Evolutionary conservation across 1,284 basidiomycete species (phyloP), one percentile per base, ranked within the genome.

Genomic region (Apiotrichum sp.): DNA sequence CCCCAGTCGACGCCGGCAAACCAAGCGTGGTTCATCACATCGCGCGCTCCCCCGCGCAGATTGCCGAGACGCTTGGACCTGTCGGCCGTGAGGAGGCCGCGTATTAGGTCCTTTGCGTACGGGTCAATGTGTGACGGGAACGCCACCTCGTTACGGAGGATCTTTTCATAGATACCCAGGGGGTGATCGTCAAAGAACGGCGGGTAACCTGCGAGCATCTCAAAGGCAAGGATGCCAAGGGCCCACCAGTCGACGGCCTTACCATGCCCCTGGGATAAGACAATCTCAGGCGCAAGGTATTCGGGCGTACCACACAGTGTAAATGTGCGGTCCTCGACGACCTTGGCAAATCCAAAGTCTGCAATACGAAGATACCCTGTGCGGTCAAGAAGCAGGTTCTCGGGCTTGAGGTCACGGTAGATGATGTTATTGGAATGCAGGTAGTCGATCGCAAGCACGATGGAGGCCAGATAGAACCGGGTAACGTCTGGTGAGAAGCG

Each of bases 241-340:
- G 79, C 78, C 78, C 78, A 80, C 77, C 77, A 80, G 62, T 80
- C 79, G 7, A 78, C 79, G 1, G 79, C 78, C 64, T 79, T 78
- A 3, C 78, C 78, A 60, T 81, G 79, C 3, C 79, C 80, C 48
- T 78, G 79, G 0, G 77, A 78, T 8, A 76, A 64, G 1, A 77
- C 74, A 53, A 78, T 78, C 55, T 78, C 78, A 4, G 78, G 78
- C 1, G 78, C 78, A 8, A 79, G 71, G 57, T 79, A 79, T 65
- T 77, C 77, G 34, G 78, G 78, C 38, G 77, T 79, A 33, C 78
- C 76, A 58, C 77, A 78, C 6, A 78, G 62, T 1, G 77, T 78
- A 51, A 75, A 79, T 6, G 78, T 79, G 14, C 77, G 64, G 55
- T 78, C 76, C 36, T 73, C 68, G 32, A 81, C 76, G 22, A 77